Base-by-base conservation (phyloP, 768 basidiomycete genomes). In the Leccinum barrowsii region DNA sequence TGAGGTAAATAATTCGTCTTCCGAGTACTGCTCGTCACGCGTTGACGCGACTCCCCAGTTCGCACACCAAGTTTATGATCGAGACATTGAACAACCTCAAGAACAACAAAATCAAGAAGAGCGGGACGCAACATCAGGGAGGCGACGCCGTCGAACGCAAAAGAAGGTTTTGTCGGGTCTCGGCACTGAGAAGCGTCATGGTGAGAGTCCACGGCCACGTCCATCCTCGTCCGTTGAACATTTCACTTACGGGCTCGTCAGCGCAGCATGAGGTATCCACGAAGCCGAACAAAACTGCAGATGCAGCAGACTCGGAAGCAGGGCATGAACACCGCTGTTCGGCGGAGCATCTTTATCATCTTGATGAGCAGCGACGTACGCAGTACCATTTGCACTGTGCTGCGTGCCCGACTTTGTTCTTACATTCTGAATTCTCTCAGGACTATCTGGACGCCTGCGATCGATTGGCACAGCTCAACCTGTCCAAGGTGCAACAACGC, bases 291-390 rank as follows among this genome's bases (percentile, higher is more conserved):
- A 66, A 73, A 44, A 66, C 72, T 44, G 65, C 61, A 17, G 64
- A 64, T 54, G 66, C 72, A 47, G 67, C 72, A 46, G 65, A 62
- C 97, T 4, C 81, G 85, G 63, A 89, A 86, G 69, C 97, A 99
- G 70, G 97, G 97, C 21, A 98, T 99, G 96, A 99, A 99, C 68
- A 98, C 95, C 2, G 97, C 98, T 65, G 87, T 98, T 40, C 82
- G 96, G 37, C 79, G 93, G 60, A 87, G 89, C 56, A 86, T 98
- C 54, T 99, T 99, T 67, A 85, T 94, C 15, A 89, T 95, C 12
- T 75, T 98, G 35, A 97, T 98, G 94, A 96, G 91, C 67, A 91
- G 92, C 64, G 93, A 96, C 68, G 96, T 96, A 67, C 63, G 86
- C 74, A 6, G 22, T 37, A 1, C 26, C 12, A 5, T 53, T 30